Evolutionary conservation across 225 moss, liverwort and hornwort genomes (phyloP), one percentile per base, ranked within the genome.

Genomic region (Neckera pumila): DNA sequence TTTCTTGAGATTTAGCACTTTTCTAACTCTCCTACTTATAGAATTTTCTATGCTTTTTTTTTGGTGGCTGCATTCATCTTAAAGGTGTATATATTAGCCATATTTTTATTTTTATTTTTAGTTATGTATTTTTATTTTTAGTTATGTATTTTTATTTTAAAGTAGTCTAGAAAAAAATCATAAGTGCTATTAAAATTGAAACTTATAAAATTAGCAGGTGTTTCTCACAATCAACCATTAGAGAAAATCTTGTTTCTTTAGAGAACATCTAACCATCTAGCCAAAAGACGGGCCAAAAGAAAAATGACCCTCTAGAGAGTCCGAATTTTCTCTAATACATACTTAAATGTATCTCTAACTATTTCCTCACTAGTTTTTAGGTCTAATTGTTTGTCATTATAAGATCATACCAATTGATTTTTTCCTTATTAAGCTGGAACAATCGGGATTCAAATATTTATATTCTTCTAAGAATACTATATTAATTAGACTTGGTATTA

Each of bases 231-330:
- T 66, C 1, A 36, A 0, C 2, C 2, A 36, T 10, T 34, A 19
- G 6, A 65, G 8, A 36, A 36, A 19, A 65, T 34, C 0, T 65
- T 3, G 62, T n/a, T n/a, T n/a, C n/a, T n/a, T n/a, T n/a, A n/a
- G n/a, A n/a, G n/a, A n/a, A n/a, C n/a, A n/a, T n/a, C n/a, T n/a
- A n/a, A n/a, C n/a, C n/a, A n/a, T n/a, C n/a, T n/a, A n/a, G n/a
- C n/a, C n/a, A n/a, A n/a, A n/a, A n/a, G n/a, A n/a, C n/a, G n/a
- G n/a, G n/a, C 3, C 6, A 66, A 11, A 36, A 36, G 19, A 33
- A 10, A 3, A 21, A 21, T 3, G 20, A 4, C 11, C 66, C 6
- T 67, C 2, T 2, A 6, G 2, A 67, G 3, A n/a, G 7, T n/a
- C 3, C 4, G n/a, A 4, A 67, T n/a, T 67, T 66, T n/a, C 18